Percentiles rank a stretch among this genome's conserved stretches.
phyloP scores from a whole-genome alignment of 1,139 yeast species.

The Nadsonia starkeyi-henricii region DNA sequence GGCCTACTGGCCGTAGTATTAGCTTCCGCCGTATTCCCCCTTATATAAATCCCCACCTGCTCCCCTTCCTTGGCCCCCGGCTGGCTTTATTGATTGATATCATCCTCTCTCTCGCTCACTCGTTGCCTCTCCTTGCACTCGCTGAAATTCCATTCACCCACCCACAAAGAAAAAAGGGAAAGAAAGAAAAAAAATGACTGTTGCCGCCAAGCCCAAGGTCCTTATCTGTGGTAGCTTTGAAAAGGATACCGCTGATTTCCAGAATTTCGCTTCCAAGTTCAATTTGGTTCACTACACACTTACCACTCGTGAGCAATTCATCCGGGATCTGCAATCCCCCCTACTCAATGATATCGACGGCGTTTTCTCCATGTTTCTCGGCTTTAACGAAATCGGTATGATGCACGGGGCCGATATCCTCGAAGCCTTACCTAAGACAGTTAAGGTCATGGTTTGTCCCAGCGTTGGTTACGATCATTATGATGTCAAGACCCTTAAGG shows the following conservation, averaged over 20 bases:
- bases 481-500: conserved; percentile 31
- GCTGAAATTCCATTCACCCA: no score
- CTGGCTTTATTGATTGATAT: no score
- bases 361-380: conserved; percentile 14
- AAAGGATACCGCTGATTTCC: background rate
- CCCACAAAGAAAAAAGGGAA: no score
- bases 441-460: conserved; percentile 48
- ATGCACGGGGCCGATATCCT: conserved; percentile 27
- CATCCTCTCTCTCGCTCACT: no score
- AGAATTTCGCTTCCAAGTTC: background rate
- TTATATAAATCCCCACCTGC: no score
- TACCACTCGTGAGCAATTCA: background rate
- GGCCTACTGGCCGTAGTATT: no score
- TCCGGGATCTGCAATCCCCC: background rate
- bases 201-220: background rate
- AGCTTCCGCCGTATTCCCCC: no score
- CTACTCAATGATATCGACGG: conserved; percentile 11
- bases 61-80: no score
- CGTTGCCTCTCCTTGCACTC: no score
- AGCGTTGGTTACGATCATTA: conserved; percentile 60
- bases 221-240: background rate
- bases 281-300: background rate
- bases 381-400: conserved; percentile 15
- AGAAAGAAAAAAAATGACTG: background rate
- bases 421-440: conserved; percentile 35